These are phyloP conservation scores for Alternaria hordeiaustralica DNA, from an alignment of 2,329 filamentous ascomycete species.

Conservation along the genomic window DNA sequence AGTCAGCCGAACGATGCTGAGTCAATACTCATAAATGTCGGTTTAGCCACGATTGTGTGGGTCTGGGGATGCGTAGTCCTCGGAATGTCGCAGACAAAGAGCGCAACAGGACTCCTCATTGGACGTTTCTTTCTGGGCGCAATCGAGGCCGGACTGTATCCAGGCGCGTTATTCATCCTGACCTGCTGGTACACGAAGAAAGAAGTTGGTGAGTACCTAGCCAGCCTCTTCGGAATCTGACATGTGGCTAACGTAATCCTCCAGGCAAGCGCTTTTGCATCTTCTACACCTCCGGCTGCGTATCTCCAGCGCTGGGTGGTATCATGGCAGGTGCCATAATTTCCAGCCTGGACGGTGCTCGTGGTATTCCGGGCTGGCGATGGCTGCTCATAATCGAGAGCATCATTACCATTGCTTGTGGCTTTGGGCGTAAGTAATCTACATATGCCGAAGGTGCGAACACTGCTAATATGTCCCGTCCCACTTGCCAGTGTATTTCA, in stretches of 20 bases:
- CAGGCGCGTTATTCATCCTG: not conserved
- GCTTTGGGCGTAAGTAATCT: not conserved
- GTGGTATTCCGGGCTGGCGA: slow-evolving; percentile 6
- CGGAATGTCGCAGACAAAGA: not conserved
- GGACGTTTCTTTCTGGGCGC: not conserved
- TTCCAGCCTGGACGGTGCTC: slow-evolving; percentile 3
- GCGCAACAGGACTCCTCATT: not conserved
- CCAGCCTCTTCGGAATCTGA: not conserved
- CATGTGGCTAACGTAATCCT: not conserved
- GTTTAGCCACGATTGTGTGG: not conserved
- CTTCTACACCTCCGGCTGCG: slow-evolving; percentile 8
- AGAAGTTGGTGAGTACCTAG: not conserved
- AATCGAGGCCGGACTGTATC: not conserved
- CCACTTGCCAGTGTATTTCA: not conserved
- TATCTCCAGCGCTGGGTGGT: slow-evolving; percentile 6
- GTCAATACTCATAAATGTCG: not conserved
- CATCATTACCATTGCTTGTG: slow-evolving; percentile 1
- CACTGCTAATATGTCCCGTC: not conserved
- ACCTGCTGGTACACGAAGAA: not conserved
- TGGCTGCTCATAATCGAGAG: slow-evolving; percentile 2
- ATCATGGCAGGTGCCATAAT: slow-evolving; percentile 8
- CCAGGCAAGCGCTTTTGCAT: slow-evolving; percentile 12
- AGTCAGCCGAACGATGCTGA: not conserved
- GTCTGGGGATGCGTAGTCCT: not conserved
- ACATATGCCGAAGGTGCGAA: not conserved